Evolutionary conservation across 169 alveolate genomes (phyloP), one percentile per base, ranked within the genome.

Genomic region (Perkinsus chesapeaki): DNA sequence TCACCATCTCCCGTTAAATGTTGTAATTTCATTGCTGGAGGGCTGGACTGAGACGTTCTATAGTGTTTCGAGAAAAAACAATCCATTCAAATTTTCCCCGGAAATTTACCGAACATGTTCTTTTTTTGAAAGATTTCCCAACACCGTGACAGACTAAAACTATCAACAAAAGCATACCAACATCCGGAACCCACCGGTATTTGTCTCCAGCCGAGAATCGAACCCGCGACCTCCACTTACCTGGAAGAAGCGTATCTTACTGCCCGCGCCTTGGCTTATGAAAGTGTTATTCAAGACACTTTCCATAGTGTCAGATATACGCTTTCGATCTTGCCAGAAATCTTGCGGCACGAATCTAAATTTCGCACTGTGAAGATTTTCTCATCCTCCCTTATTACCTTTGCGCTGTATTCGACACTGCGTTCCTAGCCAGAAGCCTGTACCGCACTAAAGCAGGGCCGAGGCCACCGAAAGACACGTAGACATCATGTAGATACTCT

Each of bases 341-440:
- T 91, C 92, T 39, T 91, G 92, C 39, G 92, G 92, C 23, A 48
- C 48, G 92, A 91, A 91, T 34, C 82, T 60, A 34, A 7, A 60
- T 9, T 47, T 34, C 82, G 3, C 82, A 12, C 82, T 3, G 37
- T 34, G 3, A 20, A 27, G 37, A 5, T 60, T 60, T 34, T 16
- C 12, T 0, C 31, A 7, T 0, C 82, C 82, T 0, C 31, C 82
- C 12, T 34, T 23, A 60, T 34, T 60, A 60, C 82, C 39, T 31
- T 73, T 91, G 92, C 20, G 92, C 92, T 39, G 39, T 91, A 48
- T 91, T 91, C n/a, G 73, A 39, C 10, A 91, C 39, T 23, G 31
- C 39, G 73, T 91, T 91, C 39, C 36, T 0, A 12, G 73, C 72
- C 39, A 91, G 27, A 72, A 91, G 73, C 27, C 43, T 3, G 39